Evolutionary conservation across 2,329 filamentous ascomycete species (phyloP), one percentile per base, ranked within the genome.

Genomic region (Cryoendolithus antarcticus): DNA sequence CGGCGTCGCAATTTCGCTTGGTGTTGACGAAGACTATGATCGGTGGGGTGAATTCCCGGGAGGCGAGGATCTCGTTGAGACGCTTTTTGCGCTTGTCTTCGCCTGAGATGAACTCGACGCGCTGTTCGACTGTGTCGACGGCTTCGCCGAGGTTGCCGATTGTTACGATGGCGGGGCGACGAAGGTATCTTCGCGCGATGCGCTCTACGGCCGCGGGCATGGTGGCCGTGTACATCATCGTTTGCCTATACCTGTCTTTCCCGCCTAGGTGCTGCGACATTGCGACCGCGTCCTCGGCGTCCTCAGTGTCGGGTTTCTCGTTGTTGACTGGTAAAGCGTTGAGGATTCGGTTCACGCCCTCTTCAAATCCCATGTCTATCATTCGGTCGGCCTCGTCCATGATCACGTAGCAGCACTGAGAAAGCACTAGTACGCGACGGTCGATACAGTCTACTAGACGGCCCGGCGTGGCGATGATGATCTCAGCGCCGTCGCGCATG

Each of bases 21-120:
- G 96, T 95, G 63, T 98, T 98, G 74, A 98, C 91, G 60, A 98
- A 98, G 47, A 98, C 88, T 53, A 98, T 98, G 61, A 98, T 93
- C 10, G 91, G 91, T 6, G 89, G 76, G 6, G 74, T 70, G 63
- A 88, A 96, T 48, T 86, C 80, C 49, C 79, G 71, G 1, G 82
- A 86, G 35, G 74, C 69, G 30, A 98, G 76, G 44, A 98, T 91
- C 54, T 96, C 86, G 50, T 80, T 74, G n/a, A 98, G 77, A 2
- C 91, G 82, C 65, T 93, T 93, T 77, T 98, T 96, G 56, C 86
- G 79, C 61, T 89, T 91, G 61, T 98, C 91, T 67, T 98, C 91
- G 51, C 88, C 85, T 0, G 78, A 61, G 11, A 96, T 68, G 56
- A 94, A 85, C 61, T 98, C 91, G 44, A 95, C 91, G 12, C 89